These are phyloP conservation scores for Plasmodium relictum DNA, from an alignment of 169 alveolate species.

Conservation along the genomic window DNA sequence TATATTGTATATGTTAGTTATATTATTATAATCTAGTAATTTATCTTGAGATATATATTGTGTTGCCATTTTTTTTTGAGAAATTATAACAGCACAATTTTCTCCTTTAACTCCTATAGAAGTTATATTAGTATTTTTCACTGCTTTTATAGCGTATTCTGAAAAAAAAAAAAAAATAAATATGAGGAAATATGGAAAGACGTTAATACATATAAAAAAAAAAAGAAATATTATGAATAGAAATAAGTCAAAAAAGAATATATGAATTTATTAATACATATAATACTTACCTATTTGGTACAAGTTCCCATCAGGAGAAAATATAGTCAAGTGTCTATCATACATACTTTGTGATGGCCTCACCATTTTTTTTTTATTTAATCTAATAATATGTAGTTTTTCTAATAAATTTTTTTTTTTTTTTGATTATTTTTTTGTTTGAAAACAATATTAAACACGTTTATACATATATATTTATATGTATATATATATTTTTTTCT, in stretches of 20 bases:
- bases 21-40: conserved; percentile 83
- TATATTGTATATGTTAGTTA: conserved; percentile 86
- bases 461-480: neutral
- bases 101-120: conserved; percentile 97
- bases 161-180: conserved; percentile 8
- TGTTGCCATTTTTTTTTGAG: conserved; percentile 96
- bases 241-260: too few relatives aligned
- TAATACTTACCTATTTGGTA: conserved; percentile 93
- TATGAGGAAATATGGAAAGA: neutral
- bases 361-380: conserved; percentile 84
- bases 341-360: conserved; percentile 90
- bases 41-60: conserved; percentile 89
- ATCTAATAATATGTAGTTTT: neutral
- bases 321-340: conserved; percentile 96
- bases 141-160: conserved; percentile 99
- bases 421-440: neutral
- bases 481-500: neutral
- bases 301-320: conserved; percentile 99
- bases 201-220: neutral
- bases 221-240: too few relatives aligned
- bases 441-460: neutral
- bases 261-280: neutral
- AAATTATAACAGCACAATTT: conserved; percentile 95
- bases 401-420: neutral
- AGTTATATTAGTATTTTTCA: conserved; percentile 94